These are phyloP conservation scores for Corchorus capsularis DNA, from an alignment of 345 rosid genomes.

Conservation along the genomic window DNA sequence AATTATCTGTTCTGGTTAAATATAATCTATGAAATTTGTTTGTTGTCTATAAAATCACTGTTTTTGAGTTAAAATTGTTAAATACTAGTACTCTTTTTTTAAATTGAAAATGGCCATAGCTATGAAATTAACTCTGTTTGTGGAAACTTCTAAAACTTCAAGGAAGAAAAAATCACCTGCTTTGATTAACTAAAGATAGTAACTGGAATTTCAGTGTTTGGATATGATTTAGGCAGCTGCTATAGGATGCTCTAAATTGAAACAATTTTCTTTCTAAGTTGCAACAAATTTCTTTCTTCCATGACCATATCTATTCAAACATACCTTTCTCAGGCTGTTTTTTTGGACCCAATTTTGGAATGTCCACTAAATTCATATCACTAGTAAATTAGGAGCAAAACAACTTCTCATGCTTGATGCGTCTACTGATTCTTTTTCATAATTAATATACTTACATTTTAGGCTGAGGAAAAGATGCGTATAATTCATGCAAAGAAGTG, in stretches of 20 bases:
- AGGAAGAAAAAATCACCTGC: background rate
- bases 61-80: background rate
- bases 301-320: background rate
- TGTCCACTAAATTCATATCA: background rate
- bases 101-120: background rate
- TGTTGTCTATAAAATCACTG: background rate
- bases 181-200: background rate
- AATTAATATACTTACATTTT: background rate
- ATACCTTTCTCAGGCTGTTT: background rate
- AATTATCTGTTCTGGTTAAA: too few species aligned
- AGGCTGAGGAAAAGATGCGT: slow-evolving; percentile 68
- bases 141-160: background rate
- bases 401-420: background rate
- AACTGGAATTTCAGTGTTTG: background rate
- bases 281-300: background rate
- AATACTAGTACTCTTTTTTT: too few species aligned
- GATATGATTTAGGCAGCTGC: background rate
- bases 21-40: background rate
- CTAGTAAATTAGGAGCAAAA: background rate
- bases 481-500: slow-evolving; percentile 43
- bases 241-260: background rate
- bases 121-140: background rate
- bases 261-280: background rate
- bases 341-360: background rate
- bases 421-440: background rate